Conservation (phyloP, 1,139 yeast species). For the Candida sp. region DNA sequence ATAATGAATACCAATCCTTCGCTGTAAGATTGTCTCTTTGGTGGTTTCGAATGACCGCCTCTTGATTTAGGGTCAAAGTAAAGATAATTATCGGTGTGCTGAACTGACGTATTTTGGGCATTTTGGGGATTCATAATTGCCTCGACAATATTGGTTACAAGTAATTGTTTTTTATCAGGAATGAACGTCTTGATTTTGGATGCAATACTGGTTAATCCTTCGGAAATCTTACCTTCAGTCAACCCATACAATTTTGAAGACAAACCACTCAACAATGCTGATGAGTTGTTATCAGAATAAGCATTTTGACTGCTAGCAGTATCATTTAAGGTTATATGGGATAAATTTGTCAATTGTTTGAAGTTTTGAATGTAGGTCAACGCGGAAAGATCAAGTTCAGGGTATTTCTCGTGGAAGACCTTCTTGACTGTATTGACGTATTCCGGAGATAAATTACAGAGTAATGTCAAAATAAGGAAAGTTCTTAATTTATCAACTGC, state of each 20-base stretch:
- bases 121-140: conserved; percentile 82
- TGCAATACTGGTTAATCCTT: conserved; percentile 82
- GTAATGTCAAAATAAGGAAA: conserved; percentile 65
- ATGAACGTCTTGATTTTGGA: conserved; percentile 83
- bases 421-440: conserved; percentile 67
- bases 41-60: conserved; percentile 88
- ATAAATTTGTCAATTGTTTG: conserved; percentile 73
- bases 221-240: conserved; percentile 76
- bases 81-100: conserved; percentile 81
- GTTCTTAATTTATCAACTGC: conserved; percentile 83
- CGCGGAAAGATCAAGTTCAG: conserved; percentile 62
- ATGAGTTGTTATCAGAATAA: conserved; percentile 27
- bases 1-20: conserved; percentile 88
- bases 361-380: conserved; percentile 73
- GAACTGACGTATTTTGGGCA: conserved; percentile 58
- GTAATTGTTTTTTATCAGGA: conserved; percentile 85
- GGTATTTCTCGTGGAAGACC: conserved; percentile 50
- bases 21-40: conserved; percentile 76
- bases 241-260: conserved; percentile 77
- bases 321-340: conserved; percentile 35
- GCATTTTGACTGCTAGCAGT: conserved; percentile 12
- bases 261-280: conserved; percentile 74
- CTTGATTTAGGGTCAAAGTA: conserved; percentile 89
- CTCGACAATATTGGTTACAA: conserved; percentile 87
- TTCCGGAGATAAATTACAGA: conserved; percentile 56